Evolutionary conservation across 2,329 filamentous ascomycete genomes (phyloP), one percentile per base, ranked within the genome.

Genomic region (Penicillium glabrum): DNA sequence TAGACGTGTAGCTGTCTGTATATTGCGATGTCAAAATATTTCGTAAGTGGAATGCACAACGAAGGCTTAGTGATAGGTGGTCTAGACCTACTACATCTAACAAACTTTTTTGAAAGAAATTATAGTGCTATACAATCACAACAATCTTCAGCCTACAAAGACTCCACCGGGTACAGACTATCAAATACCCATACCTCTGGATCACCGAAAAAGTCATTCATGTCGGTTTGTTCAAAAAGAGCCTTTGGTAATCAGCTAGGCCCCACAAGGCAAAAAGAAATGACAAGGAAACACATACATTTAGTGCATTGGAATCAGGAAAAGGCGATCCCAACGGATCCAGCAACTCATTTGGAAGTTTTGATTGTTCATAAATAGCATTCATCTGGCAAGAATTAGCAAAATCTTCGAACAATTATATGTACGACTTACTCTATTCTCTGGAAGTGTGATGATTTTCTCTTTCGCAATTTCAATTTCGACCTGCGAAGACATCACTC

Each of bases 181-280:
- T 65, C 62, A 44, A 65, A 65, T 7, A 58, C 60, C 62, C 62
- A 65, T 16, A 60, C 62, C 6, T 58, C 55, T 7, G 62, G 62
- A 33, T 65, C 61, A 2, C 62, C 62, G 45, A 65, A 65, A 23
- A 59, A 65, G 33, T 59, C 61, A 39, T 64, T 53, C 26, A 58
- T 56, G 19, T 58, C 49, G 2, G 39, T 23, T 7, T 33, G 47
- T 3, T 50, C 33, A 27, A 50, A 61, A 56, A n/a, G 54, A 16
- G 33, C 60, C 59, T 44, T 39, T 13, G 1, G 31, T 7, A 39
- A 4, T 23, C 27, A 45, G 21, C 13, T 21, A 13, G 49, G n/a
- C 1, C 21, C 5, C 11, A 16, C 31, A 26, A 14, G 5, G 14
- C 6, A 9, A n/a, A 16, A 50, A 29, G 9, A 27, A 24, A 11